Base-by-base conservation (phyloP, 2,329 filamentous ascomycete species). In the Trichophyton simii region DNA sequence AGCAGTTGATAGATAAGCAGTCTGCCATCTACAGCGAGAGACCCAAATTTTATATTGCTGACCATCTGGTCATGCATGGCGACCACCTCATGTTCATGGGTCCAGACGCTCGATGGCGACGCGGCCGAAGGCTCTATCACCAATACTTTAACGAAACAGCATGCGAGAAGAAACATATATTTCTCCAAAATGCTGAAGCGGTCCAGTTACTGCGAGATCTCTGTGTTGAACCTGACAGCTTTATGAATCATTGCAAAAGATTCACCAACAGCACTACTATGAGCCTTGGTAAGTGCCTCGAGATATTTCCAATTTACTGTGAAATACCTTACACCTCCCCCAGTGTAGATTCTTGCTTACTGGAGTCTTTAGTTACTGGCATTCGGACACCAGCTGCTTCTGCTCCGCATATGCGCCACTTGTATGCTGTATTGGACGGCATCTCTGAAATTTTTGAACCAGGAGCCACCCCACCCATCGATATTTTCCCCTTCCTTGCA, bases 1-100 rank as follows among this genome's bases (percentile, higher is more conserved):
- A 79, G 58, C 80, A 83, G 5, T 66, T 83, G 3, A 63, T 83
- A 2, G 81, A 83, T 60, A 78, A 79, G 62, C 71, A 76, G 42
- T 78, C 78, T 52, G 68, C 64, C 13, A 79, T 79, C 13, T 83
- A 82, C 67, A 81, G 78, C 0, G 75, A 76, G 13, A 72, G 80
- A 0, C 74, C 74, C 9, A 71, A 74, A 3, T 74, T 77, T 70
- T 76, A 79, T 46, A 75, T 80, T 11, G 46, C 46, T 25, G 46
- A 52, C 46, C 46, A 52, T 28, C 46, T 52, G 5, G 55, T 38
- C 11, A 25, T 42, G n/a, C 46, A 28, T 15, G 55, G 55, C 2
- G 20, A 58, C 15, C 46, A 52, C 13, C 46, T 52, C 20, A 52
- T 52, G 46, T 52, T 52, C 46, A 52, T 66, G 44, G 63, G 63